Evolutionary conservation across 2,329 filamentous ascomycete species (phyloP), one percentile per base, ranked within the genome.

Genomic region (Epichloe baconii): DNA sequence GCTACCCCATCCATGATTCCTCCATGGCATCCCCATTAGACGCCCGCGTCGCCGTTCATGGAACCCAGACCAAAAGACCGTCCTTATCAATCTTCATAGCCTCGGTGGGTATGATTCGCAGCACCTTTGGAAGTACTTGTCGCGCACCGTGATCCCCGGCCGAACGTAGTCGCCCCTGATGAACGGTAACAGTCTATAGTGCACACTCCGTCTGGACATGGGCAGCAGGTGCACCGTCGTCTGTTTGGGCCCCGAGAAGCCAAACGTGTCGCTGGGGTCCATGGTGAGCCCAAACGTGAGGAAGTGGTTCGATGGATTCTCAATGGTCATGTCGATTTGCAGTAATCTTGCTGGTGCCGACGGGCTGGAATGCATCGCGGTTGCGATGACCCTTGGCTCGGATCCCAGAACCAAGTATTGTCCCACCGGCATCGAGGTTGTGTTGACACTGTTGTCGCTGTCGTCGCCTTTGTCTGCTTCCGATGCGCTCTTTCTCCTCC

Each of bases 221-320:
- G 93, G 93, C 44, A 95, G 77, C 42, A 97, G 71, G 61, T 93
- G 88, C 49, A 96, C 59, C 1, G 84, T 85, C 12, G 81, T 83
- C 57, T 85, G 77, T 70, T 97, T 97, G 2, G 87, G 75, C 0
- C 93, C 93, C 7, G 87, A 89, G 66, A 98, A 97, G 0, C 89
- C 91, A 67, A 97, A 97, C 49, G 88, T 80, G 56, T 95, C 88
- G 63, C 82, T 91, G 3, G 89, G 86, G 59, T 98, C 91, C 89
- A 98, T 95, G 26, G 76, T 82, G 47, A 97, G 68, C 34, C 87
- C 89, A 68, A 98, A 98, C 0, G 90, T 95, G 47, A 98, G 78
- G 68, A 95, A 94, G 66, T 98, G 93, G 64, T 83, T 85, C 0
- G 91, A 96, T 0, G 90, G 86, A 64, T 98, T 98, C 68, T 98